Conservation (phyloP, 202 grass and related monocot genomes). For the Schoenoplectus tabernaemontani region DNA sequence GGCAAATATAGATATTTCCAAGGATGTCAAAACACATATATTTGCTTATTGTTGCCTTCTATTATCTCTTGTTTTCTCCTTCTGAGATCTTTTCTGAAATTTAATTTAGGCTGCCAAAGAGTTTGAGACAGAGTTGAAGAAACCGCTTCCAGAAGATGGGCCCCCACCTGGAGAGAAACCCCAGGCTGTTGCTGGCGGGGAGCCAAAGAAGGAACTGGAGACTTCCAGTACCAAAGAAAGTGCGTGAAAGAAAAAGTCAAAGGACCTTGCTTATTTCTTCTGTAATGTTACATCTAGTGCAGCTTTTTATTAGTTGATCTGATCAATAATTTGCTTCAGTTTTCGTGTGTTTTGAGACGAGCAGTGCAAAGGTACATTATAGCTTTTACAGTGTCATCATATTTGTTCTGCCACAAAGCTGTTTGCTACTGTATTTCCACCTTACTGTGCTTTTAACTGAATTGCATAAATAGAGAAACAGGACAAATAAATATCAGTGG, state of each 20-base stretch:
- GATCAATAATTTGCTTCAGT: conserved; percentile 16
- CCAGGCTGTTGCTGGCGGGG: conserved; percentile 7
- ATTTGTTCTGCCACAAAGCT: neutral
- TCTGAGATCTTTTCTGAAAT: neutral
- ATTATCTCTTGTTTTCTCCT: neutral
- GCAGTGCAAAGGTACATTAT: conserved; percentile 8
- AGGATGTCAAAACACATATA: neutral
- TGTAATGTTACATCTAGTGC: neutral
- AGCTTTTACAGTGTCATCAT: neutral
- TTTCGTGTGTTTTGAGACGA: conserved; percentile 3
- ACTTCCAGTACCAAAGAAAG: conserved; percentile 52
- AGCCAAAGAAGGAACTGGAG: conserved; percentile 42
- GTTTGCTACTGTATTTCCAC: neutral
- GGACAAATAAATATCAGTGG: neutral
- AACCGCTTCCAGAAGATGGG: conserved; percentile 31
- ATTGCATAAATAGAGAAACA: neutral
- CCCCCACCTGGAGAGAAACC: conserved; percentile 29
- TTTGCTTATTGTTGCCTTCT: neutral
- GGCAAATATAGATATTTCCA: neutral
- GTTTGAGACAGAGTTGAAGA: conserved; percentile 65
- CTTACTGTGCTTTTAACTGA: neutral
- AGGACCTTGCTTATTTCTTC: neutral
- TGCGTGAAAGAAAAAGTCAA: conserved; percentile 18
- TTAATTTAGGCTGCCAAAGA: conserved; percentile 56
- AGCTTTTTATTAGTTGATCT: neutral